A percentile compares a stretch with the other conserved stretches of the same genome.
Conservation (phyloP, 1,284 basidiomycete genomes). For the Crepidotus sp. region DNA sequence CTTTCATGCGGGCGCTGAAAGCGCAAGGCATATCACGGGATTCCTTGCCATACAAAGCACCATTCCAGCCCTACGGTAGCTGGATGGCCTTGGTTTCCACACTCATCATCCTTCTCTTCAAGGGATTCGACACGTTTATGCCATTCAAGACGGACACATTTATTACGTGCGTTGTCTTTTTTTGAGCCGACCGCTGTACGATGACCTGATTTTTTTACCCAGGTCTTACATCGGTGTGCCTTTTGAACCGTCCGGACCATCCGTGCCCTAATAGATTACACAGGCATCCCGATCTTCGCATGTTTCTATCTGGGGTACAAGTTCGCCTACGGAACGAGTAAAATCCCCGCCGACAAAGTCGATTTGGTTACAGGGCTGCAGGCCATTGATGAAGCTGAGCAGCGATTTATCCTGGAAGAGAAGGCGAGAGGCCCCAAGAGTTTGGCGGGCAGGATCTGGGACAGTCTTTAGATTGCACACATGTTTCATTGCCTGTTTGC, state of each 20-base stretch:
- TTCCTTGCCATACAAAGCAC: conserved; percentile 60
- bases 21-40: conserved; percentile 58
- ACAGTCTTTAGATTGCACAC: conserved; percentile 2
- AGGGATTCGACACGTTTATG: conserved; percentile 62
- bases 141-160: conserved; percentile 54
- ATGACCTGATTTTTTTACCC: neutral
- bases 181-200: neutral
- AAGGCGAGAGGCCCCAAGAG: conserved; percentile 6
- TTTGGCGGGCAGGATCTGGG: conserved; percentile 3
- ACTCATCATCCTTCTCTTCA: conserved; percentile 56
- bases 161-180: conserved; percentile 38
- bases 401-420: conserved; percentile 29
- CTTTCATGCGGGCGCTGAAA: conserved; percentile 63
- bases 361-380: conserved; percentile 57
- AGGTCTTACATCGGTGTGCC: conserved; percentile 40
- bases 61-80: conserved; percentile 54
- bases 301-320: conserved; percentile 55
- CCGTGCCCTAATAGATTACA: neutral
- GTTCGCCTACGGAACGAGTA: conserved; percentile 39
- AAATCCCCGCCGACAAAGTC: conserved; percentile 45
- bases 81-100: conserved; percentile 55
- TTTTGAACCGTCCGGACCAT: neutral
- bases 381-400: conserved; percentile 61
- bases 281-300: conserved; percentile 40
- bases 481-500: too few relatives aligned